Evolutionary conservation across 2,329 filamentous ascomycete genomes (phyloP).

Genomic region (Clarireedia sp.): DNA sequence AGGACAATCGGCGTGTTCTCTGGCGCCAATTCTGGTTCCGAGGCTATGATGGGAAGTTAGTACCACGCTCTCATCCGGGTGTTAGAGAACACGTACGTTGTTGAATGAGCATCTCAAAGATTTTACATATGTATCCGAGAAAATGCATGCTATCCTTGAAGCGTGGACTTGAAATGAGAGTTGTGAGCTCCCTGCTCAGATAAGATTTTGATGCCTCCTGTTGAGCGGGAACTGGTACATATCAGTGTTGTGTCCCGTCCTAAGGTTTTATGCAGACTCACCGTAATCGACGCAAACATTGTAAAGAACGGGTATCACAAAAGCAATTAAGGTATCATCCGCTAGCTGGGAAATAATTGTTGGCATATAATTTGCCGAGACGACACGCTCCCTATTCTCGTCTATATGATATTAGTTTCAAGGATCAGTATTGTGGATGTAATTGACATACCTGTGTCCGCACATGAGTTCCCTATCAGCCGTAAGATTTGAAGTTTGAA

Average conservation of each 20-base stretch:
- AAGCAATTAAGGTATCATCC: constrained; percentile 40
- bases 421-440: background rate
- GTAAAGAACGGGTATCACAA: constrained; percentile 51
- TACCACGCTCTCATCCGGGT: background rate
- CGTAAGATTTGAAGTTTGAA: constrained; percentile 49
- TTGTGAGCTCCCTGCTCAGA: constrained; percentile 42
- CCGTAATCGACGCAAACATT: constrained; percentile 58
- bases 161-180: constrained; percentile 40
- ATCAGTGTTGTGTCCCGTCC: constrained; percentile 15
- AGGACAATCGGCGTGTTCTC: constrained; percentile 44
- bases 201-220: constrained; percentile 43
- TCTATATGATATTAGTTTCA: constrained; percentile 32
- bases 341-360: constrained; percentile 42
- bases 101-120: constrained; percentile 44
- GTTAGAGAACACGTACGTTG: constrained; percentile 34
- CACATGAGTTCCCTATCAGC: constrained; percentile 54
- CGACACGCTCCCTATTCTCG: constrained; percentile 49
- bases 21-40: constrained; percentile 23
- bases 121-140: constrained; percentile 47
- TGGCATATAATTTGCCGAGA: constrained; percentile 40
- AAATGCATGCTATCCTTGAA: constrained; percentile 36
- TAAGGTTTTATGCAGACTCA: constrained; percentile 29
- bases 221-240: constrained; percentile 42
- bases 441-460: constrained; percentile 43
- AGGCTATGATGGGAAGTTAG: constrained; percentile 16